These are phyloP conservation scores for Mimosa bimucronata DNA, from an alignment of 306 rosid species.

Conservation along the genomic window DNA sequence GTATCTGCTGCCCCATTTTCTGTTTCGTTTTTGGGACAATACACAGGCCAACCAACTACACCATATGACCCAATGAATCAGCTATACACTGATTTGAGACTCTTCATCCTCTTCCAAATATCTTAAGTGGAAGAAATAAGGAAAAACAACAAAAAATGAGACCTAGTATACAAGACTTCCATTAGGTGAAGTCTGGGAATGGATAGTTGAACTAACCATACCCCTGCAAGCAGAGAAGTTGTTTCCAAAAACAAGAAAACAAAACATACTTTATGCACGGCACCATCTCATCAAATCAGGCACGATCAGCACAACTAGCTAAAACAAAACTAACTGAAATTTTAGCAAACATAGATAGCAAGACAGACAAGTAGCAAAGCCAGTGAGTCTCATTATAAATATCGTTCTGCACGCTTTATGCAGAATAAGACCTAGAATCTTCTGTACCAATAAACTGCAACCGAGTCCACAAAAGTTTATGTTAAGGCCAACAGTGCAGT, in stretches of 20 bases:
- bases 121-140: not conserved
- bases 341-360: not conserved
- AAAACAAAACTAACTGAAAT: not conserved
- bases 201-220: no score
- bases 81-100: not conserved
- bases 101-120: not conserved
- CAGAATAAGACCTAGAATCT: not conserved
- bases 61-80: not conserved
- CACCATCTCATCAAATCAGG: not conserved
- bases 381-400: not conserved
- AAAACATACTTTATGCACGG: no score
- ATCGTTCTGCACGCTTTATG: not conserved
- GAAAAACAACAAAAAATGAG: not conserved
- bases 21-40: not conserved
- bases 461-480: not conserved
- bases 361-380: not conserved
- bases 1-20: not conserved
- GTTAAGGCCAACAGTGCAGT: not conserved
- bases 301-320: not conserved
- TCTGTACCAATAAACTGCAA: no score
- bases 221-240: no score
- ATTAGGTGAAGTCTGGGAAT: no score
- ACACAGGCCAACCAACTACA: not conserved
- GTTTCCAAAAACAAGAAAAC: no score
- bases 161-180: no score